A percentile compares a stretch with the other conserved stretches of the same genome.
phyloP scores from a whole-genome alignment of 805 yeast species.

The Candida tammaniensis region DNA sequence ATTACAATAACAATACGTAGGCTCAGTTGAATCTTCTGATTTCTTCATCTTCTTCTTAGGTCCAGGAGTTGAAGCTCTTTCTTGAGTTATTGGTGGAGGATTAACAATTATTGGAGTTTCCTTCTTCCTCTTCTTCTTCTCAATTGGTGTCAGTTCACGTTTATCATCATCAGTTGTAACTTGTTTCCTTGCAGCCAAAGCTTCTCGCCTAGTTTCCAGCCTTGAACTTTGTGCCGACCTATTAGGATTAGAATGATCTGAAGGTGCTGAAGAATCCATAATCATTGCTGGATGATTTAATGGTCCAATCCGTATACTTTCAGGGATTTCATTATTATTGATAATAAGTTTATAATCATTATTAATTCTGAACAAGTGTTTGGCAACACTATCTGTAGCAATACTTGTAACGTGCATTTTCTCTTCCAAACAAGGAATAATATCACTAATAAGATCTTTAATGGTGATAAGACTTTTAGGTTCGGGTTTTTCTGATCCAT shows the following conservation, averaged over 20 bases:
- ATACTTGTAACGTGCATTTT: slow-evolving; percentile 96
- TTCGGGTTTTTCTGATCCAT: slow-evolving; percentile 7
- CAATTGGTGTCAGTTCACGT: slow-evolving; percentile 19
- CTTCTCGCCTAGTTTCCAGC: slow-evolving; percentile 86
- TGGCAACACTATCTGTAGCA: slow-evolving; percentile 73
- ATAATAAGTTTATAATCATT: slow-evolving; percentile 75
- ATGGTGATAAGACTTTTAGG: slow-evolving; percentile 20
- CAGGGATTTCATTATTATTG: slow-evolving; percentile 77
- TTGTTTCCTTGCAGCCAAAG: slow-evolving; percentile 84
- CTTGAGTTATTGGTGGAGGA: slow-evolving; percentile 1
- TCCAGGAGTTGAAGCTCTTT: slow-evolving; percentile 17
- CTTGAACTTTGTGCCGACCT: slow-evolving; percentile 72
- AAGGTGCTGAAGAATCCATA: slow-evolving; percentile 49
- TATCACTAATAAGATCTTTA: slow-evolving; percentile 52
- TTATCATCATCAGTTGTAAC: slow-evolving; percentile 31
- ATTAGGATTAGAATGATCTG: slow-evolving; percentile 29
- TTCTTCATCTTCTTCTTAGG: slow-evolving; percentile 19
- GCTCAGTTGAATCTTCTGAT: slow-evolving; percentile 47
- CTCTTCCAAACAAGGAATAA: slow-evolving; percentile 91
- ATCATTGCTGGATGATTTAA: slow-evolving; percentile 90
- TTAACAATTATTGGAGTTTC: slow-evolving; percentile 2
- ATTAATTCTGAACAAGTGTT: slow-evolving; percentile 71
- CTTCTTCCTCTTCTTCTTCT: slow-evolving; percentile 16
- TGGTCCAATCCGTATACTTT: slow-evolving; percentile 71
- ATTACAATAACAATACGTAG: slow-evolving; percentile 92